Evolutionary conservation across 441 rosid genomes (phyloP).

Genomic region (Gossypium laxum): DNA sequence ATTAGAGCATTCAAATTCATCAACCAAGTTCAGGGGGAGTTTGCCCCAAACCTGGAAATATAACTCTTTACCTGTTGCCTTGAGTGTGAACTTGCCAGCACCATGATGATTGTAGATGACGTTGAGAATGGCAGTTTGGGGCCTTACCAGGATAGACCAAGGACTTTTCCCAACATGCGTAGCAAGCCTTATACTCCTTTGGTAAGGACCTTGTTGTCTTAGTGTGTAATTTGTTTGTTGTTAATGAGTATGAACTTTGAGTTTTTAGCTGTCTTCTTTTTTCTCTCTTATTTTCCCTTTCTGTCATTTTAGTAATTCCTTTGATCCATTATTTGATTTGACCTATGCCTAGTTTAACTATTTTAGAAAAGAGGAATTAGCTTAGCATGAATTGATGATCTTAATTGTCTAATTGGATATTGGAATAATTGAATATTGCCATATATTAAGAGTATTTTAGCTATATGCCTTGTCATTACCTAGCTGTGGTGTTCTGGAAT

Average conservation of each 20-base stretch:
- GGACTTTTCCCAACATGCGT: conserved; percentile 89
- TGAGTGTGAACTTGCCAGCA: conserved; percentile 36
- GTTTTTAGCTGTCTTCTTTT: not conserved
- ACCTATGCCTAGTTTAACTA: not conserved
- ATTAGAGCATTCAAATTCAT: conserved; percentile 34
- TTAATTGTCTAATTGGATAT: too few species aligned
- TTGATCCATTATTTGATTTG: not conserved
- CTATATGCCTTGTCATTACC: not conserved
- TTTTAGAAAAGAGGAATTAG: not conserved
- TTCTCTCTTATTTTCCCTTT: not conserved
- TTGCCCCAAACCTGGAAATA: conserved; percentile 47
- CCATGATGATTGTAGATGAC: conserved; percentile 78
- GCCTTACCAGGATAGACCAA: conserved; percentile 64
- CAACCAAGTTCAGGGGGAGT: conserved; percentile 52
- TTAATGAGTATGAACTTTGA: not conserved
- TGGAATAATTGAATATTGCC: not conserved
- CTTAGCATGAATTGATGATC: not conserved
- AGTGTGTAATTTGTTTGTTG: not conserved
- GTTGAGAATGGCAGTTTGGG: conserved; percentile 68
- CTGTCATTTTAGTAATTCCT: not conserved
- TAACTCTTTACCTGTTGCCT: conserved; percentile 31
- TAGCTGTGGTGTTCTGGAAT: not conserved
- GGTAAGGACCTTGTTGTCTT: conserved; percentile 30
- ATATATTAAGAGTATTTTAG: not conserved
- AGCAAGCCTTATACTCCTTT: conserved; percentile 59